phyloP scores from a whole-genome alignment of 2,329 filamentous ascomycete species.

The Fusarium sambucinum region DNA sequence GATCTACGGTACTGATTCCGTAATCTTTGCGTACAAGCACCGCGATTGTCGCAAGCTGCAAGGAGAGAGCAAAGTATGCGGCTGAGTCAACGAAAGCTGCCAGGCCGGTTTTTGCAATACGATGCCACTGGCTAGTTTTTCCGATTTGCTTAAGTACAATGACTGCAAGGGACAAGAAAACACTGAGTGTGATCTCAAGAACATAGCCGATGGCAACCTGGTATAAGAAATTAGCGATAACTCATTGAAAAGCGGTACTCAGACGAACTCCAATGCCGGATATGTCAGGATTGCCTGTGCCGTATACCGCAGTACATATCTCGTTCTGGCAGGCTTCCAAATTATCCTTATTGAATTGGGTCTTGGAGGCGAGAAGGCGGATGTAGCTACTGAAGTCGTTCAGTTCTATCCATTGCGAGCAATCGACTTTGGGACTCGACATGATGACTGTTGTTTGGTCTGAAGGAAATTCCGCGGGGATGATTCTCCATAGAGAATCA shows the following conservation, averaged over 20 bases:
- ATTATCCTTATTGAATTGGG: not conserved
- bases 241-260: not conserved
- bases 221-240: not conserved
- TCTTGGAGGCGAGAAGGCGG: constrained; percentile 6
- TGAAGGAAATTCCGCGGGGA: not conserved
- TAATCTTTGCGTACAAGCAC: constrained; percentile 44
- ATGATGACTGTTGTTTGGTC: not conserved
- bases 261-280: constrained; percentile 42
- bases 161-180: constrained; percentile 8
- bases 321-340: constrained; percentile 19
- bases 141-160: constrained; percentile 3
- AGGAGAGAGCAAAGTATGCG: constrained; percentile 41
- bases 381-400: constrained; percentile 28
- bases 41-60: constrained; percentile 40
- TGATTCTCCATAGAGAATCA: not conserved
- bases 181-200: constrained; percentile 15
- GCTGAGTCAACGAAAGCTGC: constrained; percentile 36
- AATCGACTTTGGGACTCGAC: not conserved
- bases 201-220: constrained; percentile 32
- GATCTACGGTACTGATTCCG: constrained; percentile 35
- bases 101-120: constrained; percentile 10
- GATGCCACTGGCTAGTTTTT: not conserved
- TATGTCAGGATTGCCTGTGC: constrained; percentile 41
- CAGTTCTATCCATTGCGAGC: constrained; percentile 7
- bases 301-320: constrained; percentile 38